phyloP scores from a whole-genome alignment of 805 yeast genomes.

The Saccharomycopsis vini region DNA sequence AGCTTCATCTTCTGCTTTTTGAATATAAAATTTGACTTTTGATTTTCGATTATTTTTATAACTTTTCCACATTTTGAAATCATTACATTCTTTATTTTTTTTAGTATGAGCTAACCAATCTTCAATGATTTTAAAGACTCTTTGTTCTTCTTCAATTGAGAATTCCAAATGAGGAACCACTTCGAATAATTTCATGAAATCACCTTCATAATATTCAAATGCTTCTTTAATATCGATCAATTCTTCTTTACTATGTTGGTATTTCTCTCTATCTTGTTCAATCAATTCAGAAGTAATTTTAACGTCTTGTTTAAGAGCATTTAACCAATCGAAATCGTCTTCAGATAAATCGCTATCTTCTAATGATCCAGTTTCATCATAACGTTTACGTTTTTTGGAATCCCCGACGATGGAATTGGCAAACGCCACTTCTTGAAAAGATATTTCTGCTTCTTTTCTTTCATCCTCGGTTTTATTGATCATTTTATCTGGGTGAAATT shows the following conservation, averaged over 20 bases:
- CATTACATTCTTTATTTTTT: conserved; percentile 28
- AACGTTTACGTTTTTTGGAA: conserved; percentile 41
- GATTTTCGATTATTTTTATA: conserved; percentile 43
- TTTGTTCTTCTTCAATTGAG: conserved; percentile 45
- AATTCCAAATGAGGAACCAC: conserved; percentile 69
- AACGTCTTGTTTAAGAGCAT: conserved; percentile 25
- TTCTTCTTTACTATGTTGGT: conserved; percentile 57
- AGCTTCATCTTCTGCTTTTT: conserved; percentile 53
- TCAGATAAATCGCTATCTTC: conserved; percentile 26
- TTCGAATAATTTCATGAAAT: conserved; percentile 62
- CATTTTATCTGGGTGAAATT: conserved; percentile 66
- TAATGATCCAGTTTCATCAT: conserved; percentile 63
- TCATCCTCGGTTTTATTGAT: conserved; percentile 29
- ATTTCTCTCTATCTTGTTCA: conserved; percentile 55
- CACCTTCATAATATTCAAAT: conserved; percentile 55
- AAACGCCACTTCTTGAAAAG: conserved; percentile 64
- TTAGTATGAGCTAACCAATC: conserved; percentile 34
- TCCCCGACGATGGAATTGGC: conserved; percentile 66
- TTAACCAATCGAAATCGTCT: conserved; percentile 34
- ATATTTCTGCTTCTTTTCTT: conserved; percentile 27
- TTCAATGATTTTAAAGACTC: conserved; percentile 47
- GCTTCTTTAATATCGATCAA: conserved; percentile 50
- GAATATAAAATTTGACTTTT: conserved; percentile 39
- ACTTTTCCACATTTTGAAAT: conserved; percentile 36
- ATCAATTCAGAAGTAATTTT: conserved; percentile 57